phyloP scores from a whole-genome alignment of 768 basidiomycete genomes.

The Psilocybe cubensis region DNA sequence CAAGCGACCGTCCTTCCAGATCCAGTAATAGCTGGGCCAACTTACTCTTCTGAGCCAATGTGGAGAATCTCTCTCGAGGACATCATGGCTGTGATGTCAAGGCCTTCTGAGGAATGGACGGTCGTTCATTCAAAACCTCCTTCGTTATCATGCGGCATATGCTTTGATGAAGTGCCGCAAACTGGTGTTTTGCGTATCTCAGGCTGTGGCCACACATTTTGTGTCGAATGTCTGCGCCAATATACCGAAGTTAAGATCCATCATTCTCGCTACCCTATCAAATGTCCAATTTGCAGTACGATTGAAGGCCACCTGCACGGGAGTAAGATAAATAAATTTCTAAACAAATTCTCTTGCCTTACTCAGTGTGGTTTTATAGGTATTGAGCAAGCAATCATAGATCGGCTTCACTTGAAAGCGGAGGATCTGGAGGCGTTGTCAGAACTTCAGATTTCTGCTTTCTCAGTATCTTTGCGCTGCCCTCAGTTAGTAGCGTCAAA shows the following conservation, averaged over 20 bases:
- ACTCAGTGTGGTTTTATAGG: constrained; percentile 5
- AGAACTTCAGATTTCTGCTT: constrained; percentile 17
- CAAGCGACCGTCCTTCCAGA: background rate
- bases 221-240: constrained; percentile 19
- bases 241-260: constrained; percentile 16
- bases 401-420: constrained; percentile 12
- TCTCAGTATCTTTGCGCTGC: constrained; percentile 18
- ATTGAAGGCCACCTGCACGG: background rate
- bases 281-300: constrained; percentile 19
- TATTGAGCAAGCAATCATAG: constrained; percentile 16
- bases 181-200: constrained; percentile 8
- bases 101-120: background rate
- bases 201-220: constrained; percentile 21
- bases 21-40: background rate
- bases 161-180: constrained; percentile 14
- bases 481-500: constrained; percentile 5
- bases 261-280: constrained; percentile 21
- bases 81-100: constrained; percentile 1
- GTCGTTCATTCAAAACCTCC: background rate
- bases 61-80: constrained; percentile 8
- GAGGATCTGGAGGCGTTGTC: constrained; percentile 14
- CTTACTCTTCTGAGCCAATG: background rate
- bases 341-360: background rate
- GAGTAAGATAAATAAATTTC: constrained; percentile 5
- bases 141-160: constrained; percentile 16